A percentile compares a stretch with the other conserved stretches of the same genome.
These are phyloP conservation scores for Hypoxylon sp. DNA, from an alignment of 2,329 filamentous ascomycete genomes.

Conservation along the genomic window DNA sequence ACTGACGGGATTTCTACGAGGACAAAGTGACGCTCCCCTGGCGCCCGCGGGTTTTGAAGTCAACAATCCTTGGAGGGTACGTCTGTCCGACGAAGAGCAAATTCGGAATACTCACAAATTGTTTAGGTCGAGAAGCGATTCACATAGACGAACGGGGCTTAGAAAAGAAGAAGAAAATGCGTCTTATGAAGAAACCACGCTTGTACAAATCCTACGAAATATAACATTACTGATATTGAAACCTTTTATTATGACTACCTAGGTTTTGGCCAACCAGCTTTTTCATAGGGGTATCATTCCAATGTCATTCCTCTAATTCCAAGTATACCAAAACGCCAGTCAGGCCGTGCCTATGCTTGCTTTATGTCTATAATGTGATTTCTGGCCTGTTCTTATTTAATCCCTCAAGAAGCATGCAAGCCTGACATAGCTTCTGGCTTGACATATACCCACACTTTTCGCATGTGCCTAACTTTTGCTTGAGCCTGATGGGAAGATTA, in stretches of 20 bases:
- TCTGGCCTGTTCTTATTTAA: constrained; percentile 82
- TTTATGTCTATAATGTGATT: constrained; percentile 61
- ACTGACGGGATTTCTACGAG: constrained; percentile 69
- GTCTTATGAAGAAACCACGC: constrained; percentile 25
- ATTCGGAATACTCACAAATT: constrained; percentile 35
- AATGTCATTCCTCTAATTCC: constrained; percentile 32
- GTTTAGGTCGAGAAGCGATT: constrained; percentile 66
- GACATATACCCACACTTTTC: constrained; percentile 94
- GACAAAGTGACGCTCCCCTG: constrained; percentile 66
- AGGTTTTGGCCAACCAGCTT: constrained; percentile 12
- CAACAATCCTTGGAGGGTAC: constrained; percentile 73
- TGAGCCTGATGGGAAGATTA: constrained; percentile 55
- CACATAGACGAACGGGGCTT: constrained; percentile 51
- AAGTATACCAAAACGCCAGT: constrained; percentile 30
- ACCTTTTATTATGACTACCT: constrained; percentile 28
- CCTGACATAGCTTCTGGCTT: constrained; percentile 93
- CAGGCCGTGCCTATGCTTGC: not conserved
- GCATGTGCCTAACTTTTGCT: constrained; percentile 84
- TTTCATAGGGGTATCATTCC: constrained; percentile 45
- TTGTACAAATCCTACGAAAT: constrained; percentile 43
- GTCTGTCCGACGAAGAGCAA: constrained; percentile 43
- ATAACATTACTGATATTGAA: constrained; percentile 36
- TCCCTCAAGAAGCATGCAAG: constrained; percentile 88
- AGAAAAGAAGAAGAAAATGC: constrained; percentile 13
- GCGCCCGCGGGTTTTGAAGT: constrained; percentile 71